Base-by-base conservation (phyloP, 2,329 filamentous ascomycete genomes). In the Cladobotryum mycophilum region DNA sequence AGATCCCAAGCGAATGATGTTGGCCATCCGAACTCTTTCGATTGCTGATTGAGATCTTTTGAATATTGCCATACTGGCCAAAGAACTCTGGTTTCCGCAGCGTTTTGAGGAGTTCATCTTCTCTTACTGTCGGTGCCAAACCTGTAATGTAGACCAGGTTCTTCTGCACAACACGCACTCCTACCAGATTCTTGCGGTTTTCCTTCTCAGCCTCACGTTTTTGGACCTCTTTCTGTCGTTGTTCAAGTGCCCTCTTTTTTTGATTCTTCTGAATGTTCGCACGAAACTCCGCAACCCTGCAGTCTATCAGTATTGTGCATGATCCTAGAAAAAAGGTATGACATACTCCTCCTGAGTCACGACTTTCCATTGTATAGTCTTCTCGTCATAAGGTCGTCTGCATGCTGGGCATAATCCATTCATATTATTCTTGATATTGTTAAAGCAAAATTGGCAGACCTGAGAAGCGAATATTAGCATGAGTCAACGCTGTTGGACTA, bases 361-460 rank as follows among this genome's bases (percentile, higher is more conserved):
- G 51, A 93, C 86, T 71, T 96, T 96, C 81, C 90, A 99, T 70
- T 96, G 84, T 67, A 99, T 97, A 30, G 90, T 95, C 67, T 92
- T 92, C 60, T 99, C 95, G 68, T 96, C 90, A 69, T 99, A 99
- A 5, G 89, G 86, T 67, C 93, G 81, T 70, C 93, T 84, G 68
- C 93, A 99, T 59, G 95, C 95, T n/a, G 93, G 93, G 69, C 93
- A 99, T 52, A 96, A 80, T 35, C 92, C 91, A 66, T 96, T 97
- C 80, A 96, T 90, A 62, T 96, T 96, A 61, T 88, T 95, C 73
- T 95, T 95, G 68, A 99, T 95, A 68, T 97, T 99, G 73, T 99
- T 96, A 76, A 92, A 99, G 74, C 93, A 99, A 72, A 99, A 99
- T 76, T 99, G 95, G 71, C 93, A 99, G 68, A 99, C 92, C 91